A percentile compares a stretch with the other conserved stretches of the same genome.
Conservation (phyloP, 2,329 filamentous ascomycete genomes). For the Sporothrix phasma region DNA sequence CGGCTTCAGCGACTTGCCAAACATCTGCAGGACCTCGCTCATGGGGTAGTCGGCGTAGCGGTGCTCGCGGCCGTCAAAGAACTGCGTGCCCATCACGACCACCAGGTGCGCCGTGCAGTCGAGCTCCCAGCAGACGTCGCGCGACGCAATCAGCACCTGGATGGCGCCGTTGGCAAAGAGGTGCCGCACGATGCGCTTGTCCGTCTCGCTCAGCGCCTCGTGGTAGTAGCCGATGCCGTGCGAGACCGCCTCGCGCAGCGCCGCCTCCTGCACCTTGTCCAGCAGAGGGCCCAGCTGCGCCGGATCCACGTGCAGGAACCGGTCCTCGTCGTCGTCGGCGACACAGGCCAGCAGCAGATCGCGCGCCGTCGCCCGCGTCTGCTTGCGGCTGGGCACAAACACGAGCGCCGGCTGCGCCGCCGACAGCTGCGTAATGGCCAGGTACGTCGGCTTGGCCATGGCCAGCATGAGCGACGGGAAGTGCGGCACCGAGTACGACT, state of each 20-base stretch:
- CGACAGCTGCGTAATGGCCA: slow-evolving; percentile 79
- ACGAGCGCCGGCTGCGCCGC: slow-evolving; percentile 81
- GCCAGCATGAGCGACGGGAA: slow-evolving; percentile 97
- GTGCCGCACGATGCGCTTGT: slow-evolving; percentile 89
- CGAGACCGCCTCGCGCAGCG: slow-evolving; percentile 76
- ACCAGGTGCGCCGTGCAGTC: slow-evolving; percentile 82
- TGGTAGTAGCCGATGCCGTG: slow-evolving; percentile 98
- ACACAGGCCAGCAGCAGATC: slow-evolving; percentile 83
- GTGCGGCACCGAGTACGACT: slow-evolving; percentile 91
- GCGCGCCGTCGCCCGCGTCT: slow-evolving; percentile 75
- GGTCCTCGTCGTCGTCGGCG: slow-evolving; percentile 83
- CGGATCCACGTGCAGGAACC: slow-evolving; percentile 72
- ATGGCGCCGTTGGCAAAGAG: slow-evolving; percentile 83
- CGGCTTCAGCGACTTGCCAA: slow-evolving; percentile 78
- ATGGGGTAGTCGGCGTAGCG: slow-evolving; percentile 94
- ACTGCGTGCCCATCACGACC: slow-evolving; percentile 95
- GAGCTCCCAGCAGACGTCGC: slow-evolving; percentile 95
- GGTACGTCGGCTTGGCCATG: slow-evolving; percentile 91
- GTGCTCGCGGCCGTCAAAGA: slow-evolving; percentile 92
- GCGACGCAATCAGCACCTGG: slow-evolving; percentile 64
- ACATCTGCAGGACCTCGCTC: slow-evolving; percentile 94
- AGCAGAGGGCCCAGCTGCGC: slow-evolving; percentile 76
- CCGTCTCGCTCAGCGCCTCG: slow-evolving; percentile 77
- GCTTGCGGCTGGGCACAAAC: slow-evolving; percentile 89
- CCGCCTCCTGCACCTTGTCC: slow-evolving; percentile 72